phyloP scores from a whole-genome alignment of 305 asterid genomes.

The Fraxinus ornus region DNA sequence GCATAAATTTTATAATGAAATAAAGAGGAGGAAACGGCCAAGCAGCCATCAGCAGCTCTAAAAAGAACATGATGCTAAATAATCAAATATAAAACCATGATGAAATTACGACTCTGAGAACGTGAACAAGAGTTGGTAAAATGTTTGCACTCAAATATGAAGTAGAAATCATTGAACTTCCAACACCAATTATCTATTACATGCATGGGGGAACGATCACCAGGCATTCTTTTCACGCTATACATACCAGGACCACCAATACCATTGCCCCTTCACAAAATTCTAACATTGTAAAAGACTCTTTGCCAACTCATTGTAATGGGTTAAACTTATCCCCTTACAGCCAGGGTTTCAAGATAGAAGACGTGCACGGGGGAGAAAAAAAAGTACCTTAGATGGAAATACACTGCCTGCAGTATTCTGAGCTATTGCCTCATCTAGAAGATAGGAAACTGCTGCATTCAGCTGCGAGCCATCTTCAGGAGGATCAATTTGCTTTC shows the following conservation, averaged over 20 bases:
- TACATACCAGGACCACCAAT: not conserved
- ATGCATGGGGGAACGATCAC: constrained; percentile 9
- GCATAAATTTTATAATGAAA: constrained; percentile 2
- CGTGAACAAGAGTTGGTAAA: not conserved
- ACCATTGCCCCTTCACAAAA: not conserved
- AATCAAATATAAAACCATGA: constrained; percentile 2
- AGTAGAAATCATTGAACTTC: not conserved
- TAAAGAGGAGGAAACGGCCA: not conserved
- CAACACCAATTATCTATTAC: constrained; percentile 10
- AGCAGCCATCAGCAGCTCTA: not conserved
- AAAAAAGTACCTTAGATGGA: constrained; percentile 61
- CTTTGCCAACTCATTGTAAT: constrained; percentile 3
- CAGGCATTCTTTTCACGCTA: not conserved
- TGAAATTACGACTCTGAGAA: constrained; percentile 9
- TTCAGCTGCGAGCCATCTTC: constrained; percentile 67
- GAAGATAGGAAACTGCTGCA: constrained; percentile 53
- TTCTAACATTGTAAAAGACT: not conserved
- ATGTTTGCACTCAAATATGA: constrained; percentile 3
- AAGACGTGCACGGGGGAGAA: constrained; percentile 8
- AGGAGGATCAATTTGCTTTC: constrained; percentile 55
- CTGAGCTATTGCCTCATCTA: constrained; percentile 83
- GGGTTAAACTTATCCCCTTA: not conserved
- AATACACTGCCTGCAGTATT: constrained; percentile 90
- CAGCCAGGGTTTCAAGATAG: constrained; percentile 9
- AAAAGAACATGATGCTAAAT: constrained; percentile 4